These are phyloP conservation scores for Cyclotella distinguenda DNA, from an alignment of 108 stramenopile genomes.

Conservation along the genomic window DNA sequence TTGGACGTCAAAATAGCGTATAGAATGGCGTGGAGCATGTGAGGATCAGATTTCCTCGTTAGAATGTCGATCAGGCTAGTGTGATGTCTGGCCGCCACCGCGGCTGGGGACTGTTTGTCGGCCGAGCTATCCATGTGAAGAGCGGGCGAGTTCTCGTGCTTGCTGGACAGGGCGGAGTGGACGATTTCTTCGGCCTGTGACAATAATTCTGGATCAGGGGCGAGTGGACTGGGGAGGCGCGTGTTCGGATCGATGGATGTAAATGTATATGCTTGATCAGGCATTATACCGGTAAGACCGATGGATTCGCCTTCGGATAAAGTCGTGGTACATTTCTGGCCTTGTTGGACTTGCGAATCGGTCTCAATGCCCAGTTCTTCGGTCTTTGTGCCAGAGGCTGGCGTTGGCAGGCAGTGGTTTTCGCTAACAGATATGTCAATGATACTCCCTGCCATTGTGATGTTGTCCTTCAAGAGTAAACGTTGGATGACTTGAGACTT, in stretches of 20 bases:
- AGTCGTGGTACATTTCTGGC: too few relatives aligned
- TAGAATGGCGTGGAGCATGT: conserved; percentile 20
- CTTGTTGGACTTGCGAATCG: too few relatives aligned
- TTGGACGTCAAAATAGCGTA: conserved; percentile 24
- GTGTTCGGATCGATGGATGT: conserved; percentile 8
- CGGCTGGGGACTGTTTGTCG: not conserved
- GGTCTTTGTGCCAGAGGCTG: too few relatives aligned
- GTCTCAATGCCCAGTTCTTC: too few relatives aligned
- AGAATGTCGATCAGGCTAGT: conserved; percentile 17
- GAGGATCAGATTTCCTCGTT: not conserved
- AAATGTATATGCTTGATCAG: too few relatives aligned
- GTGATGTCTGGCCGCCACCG: conserved; percentile 12
- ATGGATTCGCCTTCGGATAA: too few relatives aligned
- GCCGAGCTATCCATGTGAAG: not conserved
- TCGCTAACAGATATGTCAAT: too few relatives aligned
- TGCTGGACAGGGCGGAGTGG: conserved; percentile 34
- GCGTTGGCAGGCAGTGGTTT: too few relatives aligned
- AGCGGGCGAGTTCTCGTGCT: conserved; percentile 35
- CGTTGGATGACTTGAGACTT: too few relatives aligned
- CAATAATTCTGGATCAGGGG: conserved; percentile 11
- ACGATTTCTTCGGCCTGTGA: conserved; percentile 25
- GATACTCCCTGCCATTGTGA: too few relatives aligned
- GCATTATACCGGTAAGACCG: too few relatives aligned
- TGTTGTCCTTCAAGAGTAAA: too few relatives aligned
- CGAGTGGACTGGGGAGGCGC: conserved; percentile 12